Base-by-base conservation (phyloP, 1,284 basidiomycete genomes). In the Tausonia pullulans region DNA sequence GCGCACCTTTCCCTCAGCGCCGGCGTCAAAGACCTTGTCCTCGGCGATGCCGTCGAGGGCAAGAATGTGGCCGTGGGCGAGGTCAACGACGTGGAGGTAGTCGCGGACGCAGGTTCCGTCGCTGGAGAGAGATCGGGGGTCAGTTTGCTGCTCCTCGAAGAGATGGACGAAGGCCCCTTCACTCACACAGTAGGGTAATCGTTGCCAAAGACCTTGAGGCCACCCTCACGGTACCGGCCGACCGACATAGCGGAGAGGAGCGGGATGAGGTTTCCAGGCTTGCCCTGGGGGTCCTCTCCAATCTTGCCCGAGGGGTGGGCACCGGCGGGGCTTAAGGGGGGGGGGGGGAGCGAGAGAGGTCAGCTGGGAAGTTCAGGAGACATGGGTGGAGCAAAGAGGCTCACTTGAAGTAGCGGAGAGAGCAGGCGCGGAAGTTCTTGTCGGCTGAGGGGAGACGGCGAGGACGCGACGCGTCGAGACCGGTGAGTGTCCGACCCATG, bases 31-130 rank as follows among this genome's bases (percentile, higher is more conserved):
- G 71, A 76, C 74, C 67, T 70, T 68, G 61, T 65, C 66, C 45
- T 69, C 60, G 53, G 73, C 73, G 66, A 81, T 78, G 16, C 91
- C 92, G 65, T 95, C 88, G 54, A 98, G 82, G 0, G 96, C 91
- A 66, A 94, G 84, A 65, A 97, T 81, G 77, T 99, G 96, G 8
- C 96, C 96, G 40, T 84, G 81, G 16, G 96, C 92, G 49, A 99
- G 84, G 75, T 98, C 96, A 75, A 98, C 85, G 67, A 98, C 85
- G 77, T 99, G 96, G 44, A 99, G 83, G 79, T 98, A 99, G 79
- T 99, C 96, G 64, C 96, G 88, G 44, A 96, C 90, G 72, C 93
- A 97, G 5, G 93, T 98, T 14, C 95, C 95, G 74, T 99, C 95
- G 50, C 88, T 87, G 44, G 51, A 60, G 51, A 46, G 53, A 16